These are phyloP conservation scores for Wallemia mellicola DNA, from an alignment of 1,284 basidiomycete genomes.

Conservation along the genomic window DNA sequence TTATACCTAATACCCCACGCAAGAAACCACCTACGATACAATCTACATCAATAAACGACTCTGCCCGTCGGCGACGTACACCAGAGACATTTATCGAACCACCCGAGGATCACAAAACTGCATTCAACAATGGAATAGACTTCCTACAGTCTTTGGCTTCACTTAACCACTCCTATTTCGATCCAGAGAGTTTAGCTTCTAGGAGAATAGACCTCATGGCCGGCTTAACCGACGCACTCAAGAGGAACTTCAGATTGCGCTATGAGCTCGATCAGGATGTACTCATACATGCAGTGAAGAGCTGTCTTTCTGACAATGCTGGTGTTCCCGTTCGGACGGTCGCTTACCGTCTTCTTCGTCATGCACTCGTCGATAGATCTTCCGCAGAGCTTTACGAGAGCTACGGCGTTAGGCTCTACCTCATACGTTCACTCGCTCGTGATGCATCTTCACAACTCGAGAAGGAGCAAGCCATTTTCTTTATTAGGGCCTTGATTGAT, in stretches of 20 bases:
- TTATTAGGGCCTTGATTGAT: conserved; percentile 56
- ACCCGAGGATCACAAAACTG: not conserved
- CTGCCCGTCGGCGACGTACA: not conserved
- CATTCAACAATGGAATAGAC: not conserved
- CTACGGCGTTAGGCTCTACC: conserved; percentile 48
- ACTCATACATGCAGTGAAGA: conserved; percentile 25
- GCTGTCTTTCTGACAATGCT: conserved; percentile 41
- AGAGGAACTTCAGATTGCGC: conserved; percentile 38
- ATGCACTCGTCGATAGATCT: conserved; percentile 38
- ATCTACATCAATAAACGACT: not conserved
- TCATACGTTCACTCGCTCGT: conserved; percentile 46
- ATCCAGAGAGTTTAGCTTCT: not conserved
- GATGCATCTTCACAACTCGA: conserved; percentile 59
- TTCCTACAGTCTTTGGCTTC: not conserved
- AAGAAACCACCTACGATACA: not conserved
- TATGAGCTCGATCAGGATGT: conserved; percentile 28
- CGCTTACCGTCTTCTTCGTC: conserved; percentile 59
- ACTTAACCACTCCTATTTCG: not conserved
- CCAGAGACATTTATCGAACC: not conserved
- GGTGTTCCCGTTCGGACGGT: conserved; percentile 48
- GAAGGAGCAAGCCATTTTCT: conserved; percentile 77
- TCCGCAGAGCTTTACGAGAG: conserved; percentile 26
- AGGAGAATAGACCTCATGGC: conserved; percentile 20
- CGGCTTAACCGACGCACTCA: conserved; percentile 36
- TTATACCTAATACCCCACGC: conserved; percentile 1